Evolutionary conservation across 2,329 filamentous ascomycete genomes (phyloP).

Genomic region (Diplodia mutila): DNA sequence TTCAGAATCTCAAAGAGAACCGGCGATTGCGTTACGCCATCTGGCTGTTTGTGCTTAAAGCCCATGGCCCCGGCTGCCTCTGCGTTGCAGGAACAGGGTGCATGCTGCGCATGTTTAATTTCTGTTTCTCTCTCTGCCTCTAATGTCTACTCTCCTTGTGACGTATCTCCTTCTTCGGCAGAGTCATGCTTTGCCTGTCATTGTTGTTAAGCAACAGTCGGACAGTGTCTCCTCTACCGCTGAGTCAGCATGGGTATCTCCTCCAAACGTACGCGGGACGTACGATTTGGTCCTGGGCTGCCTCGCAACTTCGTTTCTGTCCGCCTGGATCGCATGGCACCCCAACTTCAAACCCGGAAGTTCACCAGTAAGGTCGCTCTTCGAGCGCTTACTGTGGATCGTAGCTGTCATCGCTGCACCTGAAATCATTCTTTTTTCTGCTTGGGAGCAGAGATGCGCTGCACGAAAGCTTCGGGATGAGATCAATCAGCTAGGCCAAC

Average conservation of each 20-base stretch:
- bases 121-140: background rate
- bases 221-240: background rate
- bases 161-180: conserved; percentile 12
- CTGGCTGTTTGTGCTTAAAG: background rate
- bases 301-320: conserved; percentile 33
- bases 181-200: conserved; percentile 7
- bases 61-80: background rate
- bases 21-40: background rate
- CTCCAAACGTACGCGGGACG: conserved; percentile 32
- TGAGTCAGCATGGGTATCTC: conserved; percentile 26
- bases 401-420: conserved; percentile 31
- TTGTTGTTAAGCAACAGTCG: background rate
- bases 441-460: conserved; percentile 34
- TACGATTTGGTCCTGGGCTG: conserved; percentile 32
- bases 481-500: conserved; percentile 23
- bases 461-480: conserved; percentile 23
- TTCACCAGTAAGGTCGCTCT: background rate
- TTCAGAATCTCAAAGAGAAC: conserved; percentile 6
- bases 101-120: conserved; percentile 19
- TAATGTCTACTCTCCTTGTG: conserved; percentile 16
- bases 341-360: conserved; percentile 30
- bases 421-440: conserved; percentile 33
- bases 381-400: conserved; percentile 31
- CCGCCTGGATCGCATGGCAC: conserved; percentile 36
- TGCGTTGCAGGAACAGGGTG: conserved; percentile 9